A percentile compares a stretch with the other conserved stretches of the same genome.
phyloP scores from a whole-genome alignment of 306 rosid species.

The Gillenia trifoliata region DNA sequence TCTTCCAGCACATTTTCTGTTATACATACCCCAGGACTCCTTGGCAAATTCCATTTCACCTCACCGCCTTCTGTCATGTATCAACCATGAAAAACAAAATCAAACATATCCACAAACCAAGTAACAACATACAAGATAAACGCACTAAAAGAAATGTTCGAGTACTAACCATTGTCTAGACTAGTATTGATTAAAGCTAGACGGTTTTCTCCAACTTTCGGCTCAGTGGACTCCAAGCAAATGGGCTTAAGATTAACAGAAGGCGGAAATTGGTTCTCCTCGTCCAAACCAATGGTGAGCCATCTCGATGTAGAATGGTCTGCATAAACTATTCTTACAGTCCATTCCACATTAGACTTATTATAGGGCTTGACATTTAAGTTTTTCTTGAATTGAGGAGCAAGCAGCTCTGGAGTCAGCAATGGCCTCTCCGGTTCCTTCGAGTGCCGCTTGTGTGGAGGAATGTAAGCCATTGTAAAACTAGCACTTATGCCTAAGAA shows the following conservation, averaged over 20 bases:
- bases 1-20: slow-evolving; percentile 28
- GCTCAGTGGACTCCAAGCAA: slow-evolving; percentile 9
- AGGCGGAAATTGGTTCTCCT: slow-evolving; percentile 16
- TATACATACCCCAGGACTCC: slow-evolving; percentile 25
- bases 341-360: background rate
- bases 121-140: background rate
- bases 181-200: slow-evolving; percentile 17
- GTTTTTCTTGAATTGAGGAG: slow-evolving; percentile 23
- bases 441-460: slow-evolving; percentile 50
- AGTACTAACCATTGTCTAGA: slow-evolving; percentile 18
- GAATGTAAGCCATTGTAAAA: slow-evolving; percentile 44
- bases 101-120: background rate
- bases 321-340: slow-evolving; percentile 11
- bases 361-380: background rate
- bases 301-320: slow-evolving; percentile 16
- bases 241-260: slow-evolving; percentile 23
- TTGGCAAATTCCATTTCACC: slow-evolving; percentile 1
- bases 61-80: slow-evolving; percentile 6
- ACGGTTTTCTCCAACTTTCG: slow-evolving; percentile 19
- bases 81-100: background rate
- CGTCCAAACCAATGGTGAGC: slow-evolving; percentile 31
- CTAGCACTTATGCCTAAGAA: background rate
- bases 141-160: background rate
- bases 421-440: slow-evolving; percentile 11
- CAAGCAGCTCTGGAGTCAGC: slow-evolving; percentile 33